Evolutionary conservation across 768 basidiomycete species (phyloP), one percentile per base, ranked within the genome.

Genomic region (Galerina marginata): DNA sequence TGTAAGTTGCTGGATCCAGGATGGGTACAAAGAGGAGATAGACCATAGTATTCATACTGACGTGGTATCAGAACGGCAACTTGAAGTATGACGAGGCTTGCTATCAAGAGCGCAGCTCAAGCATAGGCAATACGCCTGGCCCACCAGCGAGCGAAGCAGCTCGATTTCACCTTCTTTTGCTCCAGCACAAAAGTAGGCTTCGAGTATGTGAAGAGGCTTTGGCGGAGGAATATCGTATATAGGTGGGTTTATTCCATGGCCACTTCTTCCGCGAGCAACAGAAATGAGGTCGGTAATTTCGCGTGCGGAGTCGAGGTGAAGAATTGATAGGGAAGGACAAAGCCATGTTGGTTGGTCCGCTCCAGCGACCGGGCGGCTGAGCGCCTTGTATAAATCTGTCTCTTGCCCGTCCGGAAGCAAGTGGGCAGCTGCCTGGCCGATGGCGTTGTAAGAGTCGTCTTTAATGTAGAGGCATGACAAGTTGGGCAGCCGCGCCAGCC

Each of bases 401-500:
- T 16, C 47, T 25, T 2, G 47, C 12, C 44, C 39, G 16, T 37
- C 29, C 29, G 7, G 29, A 33, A 0, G 29, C 7, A 7, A 33
- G 1, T 33, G 29, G 20, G 20, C 55, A 9, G 52, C 53, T 10
- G 61, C 66, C 20, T 44, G 26, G 14, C 40, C 58, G 25, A 72
- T 54, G 6, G 54, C 57, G 11, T 69, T 62, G 47, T 33, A 33
- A 33, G 4, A 15, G 2, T 42, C 47, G 46, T 69, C 61, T 7
- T 64, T 37, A 39, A 72, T 47, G 2, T 58, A 61, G 37, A 75
- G 69, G 10, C 69, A 67, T 5, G 71, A 62, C 26, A 77, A 68
- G 42, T 65, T 62, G 1, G 72, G 68, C 4, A 75, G 55, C 25
- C 72, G 69, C 4, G 60, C 64, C 20, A 76, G 65, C 68, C 70